Evolutionary conservation across 208 protist genomes (phyloP).

Genomic region (Herpetomonas tarakana): DNA sequence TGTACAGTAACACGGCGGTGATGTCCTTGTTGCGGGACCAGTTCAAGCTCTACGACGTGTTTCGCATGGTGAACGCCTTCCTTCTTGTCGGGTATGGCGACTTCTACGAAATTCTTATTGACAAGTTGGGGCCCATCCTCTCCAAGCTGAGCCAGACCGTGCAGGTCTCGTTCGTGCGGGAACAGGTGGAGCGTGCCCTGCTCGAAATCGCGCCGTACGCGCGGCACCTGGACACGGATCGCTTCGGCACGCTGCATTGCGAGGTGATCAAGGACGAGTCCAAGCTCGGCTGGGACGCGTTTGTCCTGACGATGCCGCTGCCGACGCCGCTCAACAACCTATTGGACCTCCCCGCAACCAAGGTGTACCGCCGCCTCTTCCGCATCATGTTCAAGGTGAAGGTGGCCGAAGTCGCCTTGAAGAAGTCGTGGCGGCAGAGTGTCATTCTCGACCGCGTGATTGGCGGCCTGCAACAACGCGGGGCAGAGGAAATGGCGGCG

Average conservation of each 20-base stretch:
- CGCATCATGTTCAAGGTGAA: constrained; percentile 71
- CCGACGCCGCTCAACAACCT: constrained; percentile 68
- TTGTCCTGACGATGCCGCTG: constrained; percentile 57
- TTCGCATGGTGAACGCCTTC: constrained; percentile 61
- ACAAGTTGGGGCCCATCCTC: constrained; percentile 45
- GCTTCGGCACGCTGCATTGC: constrained; percentile 47
- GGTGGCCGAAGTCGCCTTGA: constrained; percentile 56
- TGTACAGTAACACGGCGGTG: constrained; percentile 58
- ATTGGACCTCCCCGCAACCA: constrained; percentile 43
- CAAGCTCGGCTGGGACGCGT: constrained; percentile 63
- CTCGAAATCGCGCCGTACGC: constrained; percentile 48
- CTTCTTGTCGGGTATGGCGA: constrained; percentile 62
- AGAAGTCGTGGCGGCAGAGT: constrained; percentile 59
- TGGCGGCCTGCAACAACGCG: constrained; percentile 35
- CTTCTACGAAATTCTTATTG: constrained; percentile 67
- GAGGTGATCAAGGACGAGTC: constrained; percentile 60
- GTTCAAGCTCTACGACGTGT: constrained; percentile 48
- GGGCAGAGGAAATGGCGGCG: constrained; percentile 19
- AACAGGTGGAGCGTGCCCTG: constrained; percentile 50
- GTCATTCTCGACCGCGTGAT: constrained; percentile 58
- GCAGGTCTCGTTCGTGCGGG: constrained; percentile 43
- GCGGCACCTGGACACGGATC: constrained; percentile 46
- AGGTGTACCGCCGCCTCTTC: constrained; percentile 62
- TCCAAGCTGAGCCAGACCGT: constrained; percentile 45
- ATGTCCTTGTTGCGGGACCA: constrained; percentile 44